Base-by-base conservation (phyloP, 768 basidiomycete genomes). In the Ramaria sp. region DNA sequence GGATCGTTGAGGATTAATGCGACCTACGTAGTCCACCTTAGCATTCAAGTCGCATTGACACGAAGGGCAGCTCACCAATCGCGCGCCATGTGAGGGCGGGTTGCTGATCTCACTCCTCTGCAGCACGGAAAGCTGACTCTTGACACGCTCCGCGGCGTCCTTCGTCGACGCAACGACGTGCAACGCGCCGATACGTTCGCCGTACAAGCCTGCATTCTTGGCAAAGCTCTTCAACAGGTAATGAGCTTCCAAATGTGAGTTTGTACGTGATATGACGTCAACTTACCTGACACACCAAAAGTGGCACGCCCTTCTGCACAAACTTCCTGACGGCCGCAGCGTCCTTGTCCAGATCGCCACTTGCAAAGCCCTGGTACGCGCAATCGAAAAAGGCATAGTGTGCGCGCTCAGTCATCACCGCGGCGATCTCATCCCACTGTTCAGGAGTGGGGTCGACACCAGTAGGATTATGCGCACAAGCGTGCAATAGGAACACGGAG, bases 341-440 rank as follows among this genome's bases (percentile, higher is more conserved):
- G 67, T 99, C 96, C 63, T 82, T 80, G 67, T 94, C 86, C 65
- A 96, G 75, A 68, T 91, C 83, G 1, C 94, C 94, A 63, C 88
- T 91, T 17, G 93, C 94, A 69, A 97, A 98, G 17, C 94, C 94
- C 71, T 96, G 94, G 72, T 98, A 98, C 2, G 94, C 94, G 67
- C 86, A 88, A 72, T 98, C 94, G 68, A 97, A 91, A 73, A 95
- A 94, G 33, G 86, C 85, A 65, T 82, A 95, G 68, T 94, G 93
- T 13, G 79, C 75, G 71, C 84, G 86, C 48, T 74, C 70, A 31
- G 86, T 67, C 67, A 96, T 80, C 54, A 84, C 71, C 38, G 85
- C 77, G 39, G 88, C 87, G 63, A 97, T 79, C 57, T 73, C 69
- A 59, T 78, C 72, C 94, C 94, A 98, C 68, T 97, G 87, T 62